Evolutionary conservation across 2,329 filamentous ascomycete species (phyloP).

Genomic region (Colletotrichum tabaci): DNA sequence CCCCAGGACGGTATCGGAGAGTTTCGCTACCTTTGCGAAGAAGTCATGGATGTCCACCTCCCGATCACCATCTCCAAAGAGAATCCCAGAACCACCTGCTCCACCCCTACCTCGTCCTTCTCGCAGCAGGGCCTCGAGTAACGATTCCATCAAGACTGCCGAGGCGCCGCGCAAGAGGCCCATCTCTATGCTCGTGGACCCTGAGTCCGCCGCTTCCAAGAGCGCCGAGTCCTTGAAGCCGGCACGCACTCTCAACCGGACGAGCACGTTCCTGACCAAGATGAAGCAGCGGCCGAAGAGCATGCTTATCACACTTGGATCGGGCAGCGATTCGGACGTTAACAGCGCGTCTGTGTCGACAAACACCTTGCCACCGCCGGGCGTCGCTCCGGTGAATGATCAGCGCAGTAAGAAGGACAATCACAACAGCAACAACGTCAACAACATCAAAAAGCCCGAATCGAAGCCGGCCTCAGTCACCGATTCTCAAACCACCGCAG

Average conservation of each 20-base stretch:
- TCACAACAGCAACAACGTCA: conserved; percentile 14
- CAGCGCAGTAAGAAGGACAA: conserved; percentile 23
- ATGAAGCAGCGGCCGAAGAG: conserved; percentile 64
- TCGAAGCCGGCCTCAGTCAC: conserved; percentile 54
- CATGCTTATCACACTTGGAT: conserved; percentile 58
- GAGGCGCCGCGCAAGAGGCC: conserved; percentile 52
- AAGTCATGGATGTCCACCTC: conserved; percentile 67
- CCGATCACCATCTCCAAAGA: conserved; percentile 63
- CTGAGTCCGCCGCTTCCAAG: conserved; percentile 49
- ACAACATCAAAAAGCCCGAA: conserved; percentile 13
- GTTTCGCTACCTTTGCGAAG: conserved; percentile 65
- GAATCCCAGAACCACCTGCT: conserved; percentile 46
- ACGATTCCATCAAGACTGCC: conserved; percentile 45
- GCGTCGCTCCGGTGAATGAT: conserved; percentile 42
- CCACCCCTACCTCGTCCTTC: conserved; percentile 43
- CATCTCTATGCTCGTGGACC: conserved; percentile 46
- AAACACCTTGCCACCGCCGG: conserved; percentile 61
- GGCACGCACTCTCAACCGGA: conserved; percentile 58
- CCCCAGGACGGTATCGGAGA: conserved; percentile 59
- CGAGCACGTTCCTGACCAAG: conserved; percentile 65
- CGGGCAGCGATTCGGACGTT: conserved; percentile 56
- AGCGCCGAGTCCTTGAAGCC: conserved; percentile 56
- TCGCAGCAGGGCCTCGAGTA: conserved; percentile 32
- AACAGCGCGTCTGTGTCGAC: conserved; percentile 61
- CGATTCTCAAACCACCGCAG: conserved; percentile 54